phyloP scores from a whole-genome alignment of 805 yeast species.

The Ogataea trehaloabstinens region DNA sequence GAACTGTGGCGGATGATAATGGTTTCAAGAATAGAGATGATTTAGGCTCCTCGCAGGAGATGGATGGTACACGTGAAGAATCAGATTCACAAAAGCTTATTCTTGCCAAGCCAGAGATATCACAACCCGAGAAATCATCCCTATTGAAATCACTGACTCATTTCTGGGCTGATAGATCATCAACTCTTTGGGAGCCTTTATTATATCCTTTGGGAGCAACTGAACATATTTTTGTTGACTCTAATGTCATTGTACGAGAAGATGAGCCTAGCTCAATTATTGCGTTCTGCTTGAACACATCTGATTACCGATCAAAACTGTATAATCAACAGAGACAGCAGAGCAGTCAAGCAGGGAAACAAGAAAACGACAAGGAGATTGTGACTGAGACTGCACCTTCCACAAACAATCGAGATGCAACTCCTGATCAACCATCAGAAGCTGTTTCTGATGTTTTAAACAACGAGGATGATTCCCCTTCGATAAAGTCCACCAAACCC shows the following conservation, averaged over 20 bases:
- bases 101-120: constrained; percentile 23
- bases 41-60: constrained; percentile 1
- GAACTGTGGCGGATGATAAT: too few species aligned
- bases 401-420: not conserved
- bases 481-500: not conserved
- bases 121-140: constrained; percentile 67
- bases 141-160: constrained; percentile 79
- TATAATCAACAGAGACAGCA: constrained; percentile 37
- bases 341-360: constrained; percentile 5
- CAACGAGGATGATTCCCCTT: not conserved
- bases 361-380: not conserved
- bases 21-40: not conserved
- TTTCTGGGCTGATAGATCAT: constrained; percentile 97
- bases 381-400: not conserved
- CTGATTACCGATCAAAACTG: constrained; percentile 59
- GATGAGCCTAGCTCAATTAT: constrained; percentile 95
- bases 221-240: constrained; percentile 92
- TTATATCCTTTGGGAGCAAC: constrained; percentile 75
- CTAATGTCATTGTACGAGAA: constrained; percentile 89
- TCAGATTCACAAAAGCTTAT: constrained; percentile 10
- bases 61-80: constrained; percentile 1
- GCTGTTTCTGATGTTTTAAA: constrained; percentile 11
- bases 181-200: constrained; percentile 91
- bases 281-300: constrained; percentile 85
- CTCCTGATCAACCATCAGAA: constrained; percentile 2